Percentiles rank a stretch among this genome's conserved stretches.
Evolutionary conservation across 345 rosid species (phyloP).

Genomic region (Laguncularia racemosa): DNA sequence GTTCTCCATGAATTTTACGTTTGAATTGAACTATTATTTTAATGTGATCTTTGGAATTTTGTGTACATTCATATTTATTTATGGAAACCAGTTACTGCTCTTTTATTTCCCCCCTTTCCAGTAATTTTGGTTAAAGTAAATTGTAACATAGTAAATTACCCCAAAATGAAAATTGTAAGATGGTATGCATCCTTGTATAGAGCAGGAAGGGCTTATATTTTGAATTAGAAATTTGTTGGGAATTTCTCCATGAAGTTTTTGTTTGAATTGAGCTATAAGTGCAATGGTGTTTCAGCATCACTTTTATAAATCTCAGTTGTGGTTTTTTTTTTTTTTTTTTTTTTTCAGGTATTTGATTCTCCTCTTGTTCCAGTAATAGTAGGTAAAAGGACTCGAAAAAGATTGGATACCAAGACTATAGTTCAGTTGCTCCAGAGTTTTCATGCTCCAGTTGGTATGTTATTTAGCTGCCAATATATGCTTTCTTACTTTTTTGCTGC

Average conservation of each 20-base stretch:
- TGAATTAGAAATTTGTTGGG: neutral
- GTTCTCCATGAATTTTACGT: too few relatives aligned
- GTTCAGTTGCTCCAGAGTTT: conserved; percentile 59
- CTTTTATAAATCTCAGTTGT: neutral
- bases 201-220: too few relatives aligned
- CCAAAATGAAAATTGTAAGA: too few relatives aligned
- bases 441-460: conserved; percentile 63
- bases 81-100: too few relatives aligned
- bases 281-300: neutral
- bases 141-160: too few relatives aligned
- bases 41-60: too few relatives aligned
- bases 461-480: neutral
- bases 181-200: too few relatives aligned
- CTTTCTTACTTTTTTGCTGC: neutral
- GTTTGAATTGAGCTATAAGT: too few relatives aligned
- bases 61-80: too few relatives aligned
- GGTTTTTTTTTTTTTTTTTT: neutral
- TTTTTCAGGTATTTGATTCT: conserved; percentile 68
- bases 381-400: conserved; percentile 62
- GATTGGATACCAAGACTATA: conserved; percentile 73
- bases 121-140: too few relatives aligned
- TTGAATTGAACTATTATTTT: too few relatives aligned
- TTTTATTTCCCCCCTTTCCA: too few relatives aligned
- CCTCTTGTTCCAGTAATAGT: conserved; percentile 62
- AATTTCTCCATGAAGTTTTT: neutral